Evolutionary conservation across 306 rosid species (phyloP), one percentile per base, ranked within the genome.

Genomic region (Pyrus bretschneideri): DNA sequence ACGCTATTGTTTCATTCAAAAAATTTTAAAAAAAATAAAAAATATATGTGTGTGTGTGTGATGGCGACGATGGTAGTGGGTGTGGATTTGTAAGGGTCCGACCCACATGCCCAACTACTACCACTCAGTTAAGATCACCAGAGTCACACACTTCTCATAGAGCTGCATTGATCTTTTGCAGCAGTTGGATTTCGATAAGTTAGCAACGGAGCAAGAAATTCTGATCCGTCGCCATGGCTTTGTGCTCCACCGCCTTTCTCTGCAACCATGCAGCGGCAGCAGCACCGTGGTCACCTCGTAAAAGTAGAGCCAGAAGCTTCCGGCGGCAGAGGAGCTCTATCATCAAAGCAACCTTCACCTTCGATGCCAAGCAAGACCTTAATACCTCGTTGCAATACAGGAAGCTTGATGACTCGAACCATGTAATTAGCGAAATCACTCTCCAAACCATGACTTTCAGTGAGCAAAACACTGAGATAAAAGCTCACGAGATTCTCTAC

Each of bases 361-460:
- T 21, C 55, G 55, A 74, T 42, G 88, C 93, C 27, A 80, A 49
- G 62, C 81, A 35, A 6, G 73, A 44, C 70, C 72, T 75, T 33
- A 79, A 80, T 23, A 79, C 70, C 17, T 77, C 87, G 14, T 78
- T 92, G 78, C 83, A 89, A 85, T 89, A 82, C 79, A 70, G 89
- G 69, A 95, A 86, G 30, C 88, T 95, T 11, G 97, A 97, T 13
- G 96, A 95, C 49, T 95, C 97, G 29, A 96, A 95, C 91, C 97
- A 90, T 35, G 80, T 68, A 60, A 78, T 95, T 44, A 92, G 97
- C 73, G 98, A 95, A 83, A 84, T 95, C 78, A 90, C 96, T 46
- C 81, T 86, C 23, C 97, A 97, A 46, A 95, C 98, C 89, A 95
- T 95, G 98, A 95, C 97, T 15, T 92, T 95, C 77, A 97, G 98